phyloP scores from a whole-genome alignment of 805 yeast genomes.

The Vanderwaltozyma tropicalis region DNA sequence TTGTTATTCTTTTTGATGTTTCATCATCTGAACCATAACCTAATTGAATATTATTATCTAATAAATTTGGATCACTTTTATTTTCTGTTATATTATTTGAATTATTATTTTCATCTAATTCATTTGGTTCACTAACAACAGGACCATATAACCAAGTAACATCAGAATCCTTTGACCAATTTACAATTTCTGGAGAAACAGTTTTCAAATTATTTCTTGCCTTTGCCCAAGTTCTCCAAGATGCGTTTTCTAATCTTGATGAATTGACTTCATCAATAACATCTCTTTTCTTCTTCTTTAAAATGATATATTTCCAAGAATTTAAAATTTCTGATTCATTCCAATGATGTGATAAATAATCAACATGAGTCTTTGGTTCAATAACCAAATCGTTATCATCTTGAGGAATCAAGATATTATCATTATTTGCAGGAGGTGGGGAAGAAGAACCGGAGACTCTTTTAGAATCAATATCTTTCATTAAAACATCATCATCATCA shows the following conservation, averaged over 20 bases:
- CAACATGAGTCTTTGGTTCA: conserved; percentile 86
- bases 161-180: conserved; percentile 95
- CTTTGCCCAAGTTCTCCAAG: conserved; percentile 98
- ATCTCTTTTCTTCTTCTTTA: conserved; percentile 46
- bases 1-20: conserved; percentile 23
- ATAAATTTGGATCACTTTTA: background rate
- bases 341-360: conserved; percentile 93
- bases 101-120: conserved; percentile 1
- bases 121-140: conserved; percentile 17
- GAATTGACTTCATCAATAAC: conserved; percentile 62
- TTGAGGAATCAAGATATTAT: conserved; percentile 39
- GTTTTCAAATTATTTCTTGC: conserved; percentile 68
- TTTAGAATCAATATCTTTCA: conserved; percentile 1
- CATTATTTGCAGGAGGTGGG: conserved; percentile 27
- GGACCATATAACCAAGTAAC: conserved; percentile 99
- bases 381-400: conserved; percentile 74
- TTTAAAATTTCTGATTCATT: conserved; percentile 85
- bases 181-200: conserved; percentile 80
- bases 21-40: conserved; percentile 35
- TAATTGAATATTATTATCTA: conserved; percentile 7
- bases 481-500: conserved; percentile 2
- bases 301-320: conserved; percentile 89
- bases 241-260: conserved; percentile 77
- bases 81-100: no score
- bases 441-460: conserved; percentile 25